Percentiles rank a stretch among this genome's conserved stretches.
phyloP scores from a whole-genome alignment of 768 basidiomycete genomes.

The Xanthoconium purpureum region DNA sequence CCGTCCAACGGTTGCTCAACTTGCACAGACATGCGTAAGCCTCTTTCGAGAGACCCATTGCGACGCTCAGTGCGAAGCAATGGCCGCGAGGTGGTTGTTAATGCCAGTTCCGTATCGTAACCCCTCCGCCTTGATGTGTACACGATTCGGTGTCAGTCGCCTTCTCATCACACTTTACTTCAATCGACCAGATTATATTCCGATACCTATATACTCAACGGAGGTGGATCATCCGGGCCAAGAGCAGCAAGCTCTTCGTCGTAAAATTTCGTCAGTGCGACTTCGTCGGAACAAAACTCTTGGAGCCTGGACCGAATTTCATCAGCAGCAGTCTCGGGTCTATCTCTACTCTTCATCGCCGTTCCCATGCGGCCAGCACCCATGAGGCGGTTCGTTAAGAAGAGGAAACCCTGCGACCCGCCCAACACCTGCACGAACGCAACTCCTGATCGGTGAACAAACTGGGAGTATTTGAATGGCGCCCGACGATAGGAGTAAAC shows the following conservation, averaged over 20 bases:
- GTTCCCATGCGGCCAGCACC: conserved; percentile 62
- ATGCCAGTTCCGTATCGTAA: conserved; percentile 38
- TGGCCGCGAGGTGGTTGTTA: conserved; percentile 69
- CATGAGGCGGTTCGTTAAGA: conserved; percentile 86
- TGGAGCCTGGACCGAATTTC: conserved; percentile 57
- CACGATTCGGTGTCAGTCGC: not conserved
- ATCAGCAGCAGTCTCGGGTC: conserved; percentile 58
- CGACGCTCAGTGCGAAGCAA: conserved; percentile 68
- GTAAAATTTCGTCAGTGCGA: conserved; percentile 62
- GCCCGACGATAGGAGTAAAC: conserved; percentile 85
- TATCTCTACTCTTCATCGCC: conserved; percentile 52
- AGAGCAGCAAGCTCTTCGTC: conserved; percentile 62
- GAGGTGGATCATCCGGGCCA: conserved; percentile 40
- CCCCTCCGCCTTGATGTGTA: conserved; percentile 3
- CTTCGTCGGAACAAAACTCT: conserved; percentile 61
- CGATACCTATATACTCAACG: conserved; percentile 40
- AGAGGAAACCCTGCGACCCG: conserved; percentile 76
- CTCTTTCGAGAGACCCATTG: conserved; percentile 56
- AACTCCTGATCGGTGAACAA: conserved; percentile 85
- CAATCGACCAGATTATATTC: conserved; percentile 9
- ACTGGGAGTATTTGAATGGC: conserved; percentile 81
- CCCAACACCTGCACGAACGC: conserved; percentile 89
- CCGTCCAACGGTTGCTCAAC: not conserved
- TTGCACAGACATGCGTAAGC: conserved; percentile 66
- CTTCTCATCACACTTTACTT: conserved; percentile 8